phyloP scores from a whole-genome alignment of 495 filamentous ascomycete species.

The Cryomyces antarcticus region DNA sequence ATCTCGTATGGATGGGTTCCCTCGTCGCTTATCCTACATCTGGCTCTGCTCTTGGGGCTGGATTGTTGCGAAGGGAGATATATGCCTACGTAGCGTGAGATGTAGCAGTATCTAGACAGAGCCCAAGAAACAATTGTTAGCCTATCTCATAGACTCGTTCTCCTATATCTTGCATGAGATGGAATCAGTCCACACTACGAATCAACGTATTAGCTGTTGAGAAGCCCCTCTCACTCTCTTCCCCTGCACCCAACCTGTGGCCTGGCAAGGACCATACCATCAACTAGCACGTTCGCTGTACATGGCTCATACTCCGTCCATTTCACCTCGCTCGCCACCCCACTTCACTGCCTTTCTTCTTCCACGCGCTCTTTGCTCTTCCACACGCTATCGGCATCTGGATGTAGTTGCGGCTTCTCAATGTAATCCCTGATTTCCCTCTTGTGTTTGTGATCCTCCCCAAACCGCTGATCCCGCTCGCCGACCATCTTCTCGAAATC shows the following conservation, averaged over 20 bases:
- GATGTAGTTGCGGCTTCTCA: constrained; percentile 34
- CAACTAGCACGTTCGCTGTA: background rate
- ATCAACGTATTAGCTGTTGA: too few relatives aligned
- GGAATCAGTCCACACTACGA: too few relatives aligned
- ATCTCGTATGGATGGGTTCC: background rate
- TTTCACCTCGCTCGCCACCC: background rate
- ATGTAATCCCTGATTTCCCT: constrained; percentile 41
- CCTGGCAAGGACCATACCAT: background rate
- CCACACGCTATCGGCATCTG: constrained; percentile 32
- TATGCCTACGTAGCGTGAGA: too few relatives aligned
- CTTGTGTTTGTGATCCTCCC: constrained; percentile 38
- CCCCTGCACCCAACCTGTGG: background rate
- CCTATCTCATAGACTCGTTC: too few relatives aligned
- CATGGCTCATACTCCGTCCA: background rate
- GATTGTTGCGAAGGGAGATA: too few relatives aligned
- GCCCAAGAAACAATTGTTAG: too few relatives aligned
- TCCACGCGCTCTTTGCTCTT: constrained; percentile 6
- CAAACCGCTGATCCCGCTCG: constrained; percentile 47
- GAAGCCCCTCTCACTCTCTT: too few relatives aligned
- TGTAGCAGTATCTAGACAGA: too few relatives aligned
- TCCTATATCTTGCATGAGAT: too few relatives aligned
- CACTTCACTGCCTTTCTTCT: too few relatives aligned
- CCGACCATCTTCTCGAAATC: constrained; percentile 37
- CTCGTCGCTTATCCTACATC: background rate
- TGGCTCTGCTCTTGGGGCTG: too few relatives aligned